Evolutionary conservation across 2,329 filamentous ascomycete species (phyloP).

Genomic region (Bipolaris oryzae): DNA sequence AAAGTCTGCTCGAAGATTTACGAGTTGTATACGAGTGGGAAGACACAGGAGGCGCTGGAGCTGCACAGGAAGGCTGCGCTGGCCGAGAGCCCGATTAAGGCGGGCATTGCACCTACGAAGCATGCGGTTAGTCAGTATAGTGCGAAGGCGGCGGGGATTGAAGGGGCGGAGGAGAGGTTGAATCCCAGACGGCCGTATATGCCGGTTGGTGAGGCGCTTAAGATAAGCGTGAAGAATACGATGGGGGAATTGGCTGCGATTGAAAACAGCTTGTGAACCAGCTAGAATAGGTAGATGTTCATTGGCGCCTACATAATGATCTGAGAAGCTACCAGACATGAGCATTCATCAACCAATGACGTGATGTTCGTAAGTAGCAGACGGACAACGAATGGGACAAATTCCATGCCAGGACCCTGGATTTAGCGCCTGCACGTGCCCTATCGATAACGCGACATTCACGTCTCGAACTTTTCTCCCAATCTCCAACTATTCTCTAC

Average conservation of each 20-base stretch:
- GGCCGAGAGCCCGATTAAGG: slow-evolving; percentile 69
- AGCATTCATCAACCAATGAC: background rate
- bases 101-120: slow-evolving; percentile 71
- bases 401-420: slow-evolving; percentile 4
- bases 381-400: background rate
- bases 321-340: background rate
- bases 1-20: slow-evolving; percentile 65
- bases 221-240: slow-evolving; percentile 26
- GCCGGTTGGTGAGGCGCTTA: slow-evolving; percentile 33
- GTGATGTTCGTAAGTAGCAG: background rate
- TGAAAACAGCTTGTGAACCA: slow-evolving; percentile 25
- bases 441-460: slow-evolving; percentile 31
- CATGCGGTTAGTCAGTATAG: slow-evolving; percentile 68
- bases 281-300: background rate
- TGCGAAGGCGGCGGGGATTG: slow-evolving; percentile 63
- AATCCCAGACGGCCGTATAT: slow-evolving; percentile 38
- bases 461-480: slow-evolving; percentile 32
- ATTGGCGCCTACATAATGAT: background rate
- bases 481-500: slow-evolving; percentile 1
- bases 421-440: slow-evolving; percentile 15
- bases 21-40: slow-evolving; percentile 64
- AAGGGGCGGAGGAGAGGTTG: slow-evolving; percentile 37
- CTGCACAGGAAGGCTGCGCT: slow-evolving; percentile 68
- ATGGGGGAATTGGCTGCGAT: slow-evolving; percentile 37
- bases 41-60: slow-evolving; percentile 62